Base-by-base conservation (phyloP, 805 yeast genomes). In the Yamadazyma sp. region DNA sequence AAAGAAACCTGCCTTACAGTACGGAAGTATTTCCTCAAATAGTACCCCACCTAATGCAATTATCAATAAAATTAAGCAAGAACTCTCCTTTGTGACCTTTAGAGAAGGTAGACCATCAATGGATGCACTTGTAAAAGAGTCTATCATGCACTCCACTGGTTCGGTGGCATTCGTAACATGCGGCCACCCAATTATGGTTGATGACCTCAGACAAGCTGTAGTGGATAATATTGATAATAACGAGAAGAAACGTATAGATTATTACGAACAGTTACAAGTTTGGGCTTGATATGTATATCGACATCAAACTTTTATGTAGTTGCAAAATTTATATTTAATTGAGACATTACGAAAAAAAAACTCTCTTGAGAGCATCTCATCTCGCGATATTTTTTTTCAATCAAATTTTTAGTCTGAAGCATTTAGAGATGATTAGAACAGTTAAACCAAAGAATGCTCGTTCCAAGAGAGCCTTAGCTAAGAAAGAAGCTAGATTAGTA, bases 361-460 rank as follows among this genome's bases (percentile, higher is more conserved):
- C n/a, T n/a, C n/a, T n/a, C n/a, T n/a, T n/a, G n/a, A n/a, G n/a
- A n/a, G n/a, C 30, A 38, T 31, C 35, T 34, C 42, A 38, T 33
- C 38, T 22, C 38, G 12, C 11, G 13, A n/a, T 13, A 7, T 21
- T 30, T 30, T 21, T 20, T 30, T 30, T 20, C 18, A 23, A 6
- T 8, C 13, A 23, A 23, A 23, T 23, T 12, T 8, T 20, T 20
- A 20, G n/a, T n/a, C n/a, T n/a, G 10, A 11, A 20, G 10, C 31
- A 16, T 12, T 5, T 11, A 5, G 19, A 13, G 4, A 60, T 61
- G 67, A 61, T 61, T 48, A 60, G 65, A 53, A 61, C 67, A 39
- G 47, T 60, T 12, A 82, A 87, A 49, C 98, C 98, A 23, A 89
- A 88, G 67, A 93, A 82, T 55, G 96, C 96, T 36, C 87, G 98